Evolutionary conservation across 768 basidiomycete species (phyloP).

Genomic region (Leccinum olivaceopallidum): DNA sequence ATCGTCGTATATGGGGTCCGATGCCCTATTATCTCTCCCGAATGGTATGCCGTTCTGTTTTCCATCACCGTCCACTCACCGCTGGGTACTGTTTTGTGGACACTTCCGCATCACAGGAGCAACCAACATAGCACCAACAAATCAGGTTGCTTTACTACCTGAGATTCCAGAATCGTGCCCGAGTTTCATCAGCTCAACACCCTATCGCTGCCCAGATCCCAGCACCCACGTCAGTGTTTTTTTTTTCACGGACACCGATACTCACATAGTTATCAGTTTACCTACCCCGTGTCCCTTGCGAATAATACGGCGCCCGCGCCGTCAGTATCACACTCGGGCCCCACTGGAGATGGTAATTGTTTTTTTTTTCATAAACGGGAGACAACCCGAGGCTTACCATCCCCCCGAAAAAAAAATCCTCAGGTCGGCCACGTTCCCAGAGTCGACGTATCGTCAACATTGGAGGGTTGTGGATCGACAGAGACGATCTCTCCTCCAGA

Average conservation of each 20-base stretch:
- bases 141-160: background rate
- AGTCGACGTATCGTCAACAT: background rate
- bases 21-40: background rate
- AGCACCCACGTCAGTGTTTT: too few species aligned
- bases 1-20: background rate
- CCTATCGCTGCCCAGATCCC: background rate
- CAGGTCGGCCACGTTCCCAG: background rate
- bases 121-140: background rate
- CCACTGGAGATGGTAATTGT: too few species aligned
- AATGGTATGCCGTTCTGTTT: background rate
- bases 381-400: background rate
- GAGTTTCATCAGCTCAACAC: background rate
- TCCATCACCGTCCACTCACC: background rate
- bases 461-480: slow-evolving; percentile 9
- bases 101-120: background rate
- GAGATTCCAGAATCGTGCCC: background rate
- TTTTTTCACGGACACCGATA: too few species aligned
- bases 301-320: too few species aligned
- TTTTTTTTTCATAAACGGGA: too few species aligned
- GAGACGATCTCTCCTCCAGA: background rate
- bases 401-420: too few species aligned
- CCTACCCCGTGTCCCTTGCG: too few species aligned
- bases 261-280: too few species aligned
- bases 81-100: background rate
- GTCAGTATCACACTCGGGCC: too few species aligned